Conservation (phyloP, 2,329 filamentous ascomycete species). For the Cladosporium sphaerospermum region DNA sequence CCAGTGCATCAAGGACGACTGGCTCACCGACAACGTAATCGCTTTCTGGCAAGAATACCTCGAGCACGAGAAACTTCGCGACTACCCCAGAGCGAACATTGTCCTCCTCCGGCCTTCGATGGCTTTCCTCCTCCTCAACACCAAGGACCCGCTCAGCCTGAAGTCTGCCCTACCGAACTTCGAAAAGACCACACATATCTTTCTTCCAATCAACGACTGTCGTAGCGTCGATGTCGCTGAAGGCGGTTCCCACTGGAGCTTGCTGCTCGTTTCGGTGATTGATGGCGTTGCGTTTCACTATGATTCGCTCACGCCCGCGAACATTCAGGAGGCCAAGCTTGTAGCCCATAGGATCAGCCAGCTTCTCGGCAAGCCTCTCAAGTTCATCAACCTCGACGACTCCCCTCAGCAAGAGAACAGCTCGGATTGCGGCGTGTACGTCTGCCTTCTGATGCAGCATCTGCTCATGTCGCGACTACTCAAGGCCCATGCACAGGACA, state of each 20-base stretch:
- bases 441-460: constrained; percentile 91
- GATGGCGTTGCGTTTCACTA: constrained; percentile 96
- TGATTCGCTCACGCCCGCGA: constrained; percentile 73
- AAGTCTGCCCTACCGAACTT: constrained; percentile 74
- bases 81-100: constrained; percentile 78
- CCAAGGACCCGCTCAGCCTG: constrained; percentile 50
- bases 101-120: constrained; percentile 86
- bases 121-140: constrained; percentile 84
- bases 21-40: constrained; percentile 96
- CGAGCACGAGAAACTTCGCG: constrained; percentile 76
- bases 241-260: constrained; percentile 88
- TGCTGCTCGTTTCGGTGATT: constrained; percentile 80
- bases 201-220: constrained; percentile 91
- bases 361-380: constrained; percentile 60
- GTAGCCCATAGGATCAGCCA: constrained; percentile 63
- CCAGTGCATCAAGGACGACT: constrained; percentile 81
- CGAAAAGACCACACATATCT: constrained; percentile 76
- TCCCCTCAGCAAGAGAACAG: constrained; percentile 87
- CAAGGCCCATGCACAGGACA: constrained; percentile 70
- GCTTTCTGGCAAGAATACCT: constrained; percentile 97
- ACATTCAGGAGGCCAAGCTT: constrained; percentile 65
- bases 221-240: constrained; percentile 70
- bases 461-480: constrained; percentile 80
- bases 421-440: constrained; percentile 91
- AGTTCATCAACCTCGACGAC: constrained; percentile 77